Evolutionary conservation across 352 stramenopile genomes (phyloP), one percentile per base, ranked within the genome.

Genomic region (Globisporangium perplexum): DNA sequence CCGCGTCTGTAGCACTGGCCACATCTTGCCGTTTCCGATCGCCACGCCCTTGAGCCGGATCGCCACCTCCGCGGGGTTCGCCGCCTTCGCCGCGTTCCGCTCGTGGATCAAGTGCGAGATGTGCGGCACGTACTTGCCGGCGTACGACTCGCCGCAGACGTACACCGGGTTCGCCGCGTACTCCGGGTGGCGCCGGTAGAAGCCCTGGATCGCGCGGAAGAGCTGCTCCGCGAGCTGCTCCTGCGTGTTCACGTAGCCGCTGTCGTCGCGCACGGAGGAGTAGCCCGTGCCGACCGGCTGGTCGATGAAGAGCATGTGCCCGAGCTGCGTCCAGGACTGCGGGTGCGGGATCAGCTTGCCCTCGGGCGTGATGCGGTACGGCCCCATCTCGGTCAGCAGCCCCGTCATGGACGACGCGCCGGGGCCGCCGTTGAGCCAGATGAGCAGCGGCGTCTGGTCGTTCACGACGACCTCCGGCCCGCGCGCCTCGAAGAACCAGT

Each of bases 51-150:
- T 75, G 24, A 98, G 64, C 46, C 93, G 85, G 33, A 96, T 73
- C 8, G 50, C 44, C 10, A 79, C 58, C 42, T 78, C 83, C 12
- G 60, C 33, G 12, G 46, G 35, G n/a, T 69, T 10, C 0, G 46
- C 47, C 3, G 45, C 44, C 39, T 55, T 12, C 20, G 62, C 53
- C 30, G 57, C 53, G 66, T 98, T 98, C 43, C 86, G 74, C 33
- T 83, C 59, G 49, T 98, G 72, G 52, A 99, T 98, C 59, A 96
- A 95, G 64, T 92, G 71, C 55, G 97, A 83, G 69, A 99, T 96
- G 45, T 77, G 89, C 17, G 95, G 93, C 41, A 98, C 97, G 66
- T 98, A 99, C 69, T 99, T 98, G 30, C 96, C 96, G 3, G 96
- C 96, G 68, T 99, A 97, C 31, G 85, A 97, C 72, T 99, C 96